Conservation (phyloP, 352 stramenopile species). For the Salisapilia sapeloensis region DNA sequence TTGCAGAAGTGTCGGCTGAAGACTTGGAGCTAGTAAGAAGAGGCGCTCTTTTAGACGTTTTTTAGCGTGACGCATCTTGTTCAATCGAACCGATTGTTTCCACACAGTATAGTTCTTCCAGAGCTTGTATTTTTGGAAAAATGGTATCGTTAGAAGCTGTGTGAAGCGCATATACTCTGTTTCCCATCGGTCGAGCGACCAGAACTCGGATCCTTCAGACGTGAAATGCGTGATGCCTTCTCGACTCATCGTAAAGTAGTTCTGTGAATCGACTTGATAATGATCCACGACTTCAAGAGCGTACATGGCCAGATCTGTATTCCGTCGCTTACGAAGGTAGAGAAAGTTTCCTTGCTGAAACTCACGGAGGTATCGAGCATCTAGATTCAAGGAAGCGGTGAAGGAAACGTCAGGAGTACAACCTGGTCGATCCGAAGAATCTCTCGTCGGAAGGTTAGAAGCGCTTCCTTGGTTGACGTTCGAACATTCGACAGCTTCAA, state of each 20-base stretch:
- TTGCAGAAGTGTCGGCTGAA: slow-evolving; percentile 64
- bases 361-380: slow-evolving; percentile 52
- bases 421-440: neutral
- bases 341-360: slow-evolving; percentile 72
- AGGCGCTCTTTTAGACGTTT: slow-evolving; percentile 63
- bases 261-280: slow-evolving; percentile 53
- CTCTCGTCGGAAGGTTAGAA: neutral
- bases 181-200: slow-evolving; percentile 86
- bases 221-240: slow-evolving; percentile 88
- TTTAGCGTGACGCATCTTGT: slow-evolving; percentile 80
- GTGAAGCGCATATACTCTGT: slow-evolving; percentile 84
- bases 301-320: slow-evolving; percentile 67
- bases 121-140: slow-evolving; percentile 85
- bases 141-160: slow-evolving; percentile 79
- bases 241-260: slow-evolving; percentile 90
- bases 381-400: slow-evolving; percentile 56
- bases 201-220: slow-evolving; percentile 80
- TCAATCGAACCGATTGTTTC: slow-evolving; percentile 72
- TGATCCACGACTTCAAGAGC: slow-evolving; percentile 71
- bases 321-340: slow-evolving; percentile 46
- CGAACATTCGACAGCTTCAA: too few relatives aligned
- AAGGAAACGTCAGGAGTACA: slow-evolving; percentile 20
- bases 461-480: neutral
- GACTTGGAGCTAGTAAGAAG: slow-evolving; percentile 78
- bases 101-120: slow-evolving; percentile 93